These are phyloP conservation scores for Geum urbanum DNA, from an alignment of 306 rosid species.

Conservation along the genomic window DNA sequence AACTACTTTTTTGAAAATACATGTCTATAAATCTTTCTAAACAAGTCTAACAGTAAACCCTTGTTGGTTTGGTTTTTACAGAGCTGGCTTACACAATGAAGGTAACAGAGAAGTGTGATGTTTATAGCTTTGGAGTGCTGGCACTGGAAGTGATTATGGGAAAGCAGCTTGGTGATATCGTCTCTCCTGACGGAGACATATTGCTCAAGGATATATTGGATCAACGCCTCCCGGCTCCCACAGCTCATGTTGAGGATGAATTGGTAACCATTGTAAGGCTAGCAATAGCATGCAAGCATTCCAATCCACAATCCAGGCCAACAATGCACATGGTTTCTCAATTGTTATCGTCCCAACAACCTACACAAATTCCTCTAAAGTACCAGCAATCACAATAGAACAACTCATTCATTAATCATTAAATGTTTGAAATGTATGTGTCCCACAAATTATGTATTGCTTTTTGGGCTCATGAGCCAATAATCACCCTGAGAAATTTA, in stretches of 20 bases:
- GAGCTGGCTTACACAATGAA: constrained; percentile 28
- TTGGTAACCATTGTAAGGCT: constrained; percentile 2
- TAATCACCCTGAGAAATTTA: too few species aligned
- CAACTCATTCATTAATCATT: neutral
- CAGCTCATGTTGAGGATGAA: neutral
- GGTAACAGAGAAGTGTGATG: constrained; percentile 23
- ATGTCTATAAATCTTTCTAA: too few species aligned
- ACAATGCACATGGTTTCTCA: constrained; percentile 14
- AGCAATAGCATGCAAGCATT: neutral
- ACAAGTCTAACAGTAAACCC: too few species aligned
- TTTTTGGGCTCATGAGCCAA: too few species aligned
- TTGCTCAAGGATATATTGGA: constrained; percentile 11
- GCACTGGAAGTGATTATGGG: constrained; percentile 31
- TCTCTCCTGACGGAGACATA: neutral
- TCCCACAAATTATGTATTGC: too few species aligned
- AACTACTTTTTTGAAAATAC: too few species aligned
- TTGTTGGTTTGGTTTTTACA: neutral
- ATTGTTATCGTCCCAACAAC: neutral
- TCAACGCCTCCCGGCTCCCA: constrained; percentile 13
- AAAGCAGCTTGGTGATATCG: constrained; percentile 7
- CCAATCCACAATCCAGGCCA: constrained; percentile 22
- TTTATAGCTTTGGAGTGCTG: constrained; percentile 29
- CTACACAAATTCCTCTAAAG: neutral
- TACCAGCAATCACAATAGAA: neutral
- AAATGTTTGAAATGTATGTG: neutral